These are phyloP conservation scores for Pseudozyma sp. DNA, from an alignment of 1,284 basidiomycete species.

Conservation along the genomic window DNA sequence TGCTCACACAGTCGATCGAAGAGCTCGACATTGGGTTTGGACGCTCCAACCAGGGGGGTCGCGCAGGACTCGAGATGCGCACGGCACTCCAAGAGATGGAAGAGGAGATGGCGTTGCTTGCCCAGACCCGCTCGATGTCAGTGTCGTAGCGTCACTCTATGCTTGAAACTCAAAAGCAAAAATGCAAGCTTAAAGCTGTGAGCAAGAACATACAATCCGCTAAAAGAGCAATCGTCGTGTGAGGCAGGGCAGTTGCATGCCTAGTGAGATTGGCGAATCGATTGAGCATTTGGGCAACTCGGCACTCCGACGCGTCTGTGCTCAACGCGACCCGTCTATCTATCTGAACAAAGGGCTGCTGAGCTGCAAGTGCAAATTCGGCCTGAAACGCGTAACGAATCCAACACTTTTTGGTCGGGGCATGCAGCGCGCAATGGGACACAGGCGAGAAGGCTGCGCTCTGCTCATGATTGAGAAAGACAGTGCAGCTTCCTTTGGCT, in stretches of 20 bases:
- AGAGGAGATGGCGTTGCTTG: conserved; percentile 28
- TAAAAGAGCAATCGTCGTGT: too few species aligned
- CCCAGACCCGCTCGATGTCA: conserved; percentile 29
- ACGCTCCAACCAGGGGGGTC: conserved; percentile 37
- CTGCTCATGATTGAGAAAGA: too few species aligned
- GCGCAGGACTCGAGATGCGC: conserved; percentile 27
- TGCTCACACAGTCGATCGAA: conserved; percentile 48
- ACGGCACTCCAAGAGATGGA: conserved; percentile 33
- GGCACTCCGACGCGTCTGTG: conserved; percentile 29
- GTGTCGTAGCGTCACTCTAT: conserved; percentile 13
- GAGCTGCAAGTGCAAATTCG: neutral
- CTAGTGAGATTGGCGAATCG: too few species aligned
- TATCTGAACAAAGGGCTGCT: neutral
- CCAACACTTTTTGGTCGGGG: conserved; percentile 1
- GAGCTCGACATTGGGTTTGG: conserved; percentile 55
- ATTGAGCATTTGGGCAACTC: too few species aligned
- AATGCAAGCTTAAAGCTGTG: neutral
- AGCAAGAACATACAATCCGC: neutral
- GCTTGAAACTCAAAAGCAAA: neutral
- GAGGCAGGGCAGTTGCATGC: too few species aligned
- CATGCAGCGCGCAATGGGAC: too few species aligned
- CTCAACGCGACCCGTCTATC: conserved; percentile 22
- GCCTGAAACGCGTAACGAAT: conserved; percentile 1
- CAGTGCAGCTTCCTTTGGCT: too few species aligned
- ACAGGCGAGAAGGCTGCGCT: too few species aligned